Base-by-base conservation (phyloP, 2,329 filamentous ascomycete species). In the Ilyonectria destructans region DNA sequence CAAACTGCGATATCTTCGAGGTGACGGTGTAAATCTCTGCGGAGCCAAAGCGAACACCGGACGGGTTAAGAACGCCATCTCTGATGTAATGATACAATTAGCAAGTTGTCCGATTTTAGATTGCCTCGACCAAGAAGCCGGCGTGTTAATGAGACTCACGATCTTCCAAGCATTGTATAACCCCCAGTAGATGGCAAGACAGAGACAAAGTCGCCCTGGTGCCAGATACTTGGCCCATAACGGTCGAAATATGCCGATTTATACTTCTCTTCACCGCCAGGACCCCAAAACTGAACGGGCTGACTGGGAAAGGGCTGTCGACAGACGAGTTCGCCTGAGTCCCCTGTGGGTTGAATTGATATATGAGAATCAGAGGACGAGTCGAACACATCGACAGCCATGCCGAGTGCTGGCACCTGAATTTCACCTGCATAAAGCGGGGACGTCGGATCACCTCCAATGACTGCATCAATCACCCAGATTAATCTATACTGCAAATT, bases 61-160 rank as follows among this genome's bases (percentile, higher is more conserved):
- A 61, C 10, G 64, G 64, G 29, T 67, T 67, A 29, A 67, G 48
- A 23, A 67, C 64, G n/a, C 64, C 64, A 26, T 67, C 64, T 5
- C 61, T 64, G 7, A 33, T 17, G 45, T 15, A 40, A 12, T 7
- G 12, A 8, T 4, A 8, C 9, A 37, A 37, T 37, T 12, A 37
- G 35, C 35, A 37, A 37, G 4, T 37, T 5, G 9, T 3, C 4
- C 13, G 35, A 15, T 3, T 15, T 13, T 26, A 2, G 6, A 19
- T 8, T 37, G 8, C 9, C 35, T 37, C 3, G 13, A 37, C 10
- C 10, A 15, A 10, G 13, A 37, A 12, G 35, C 10, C 10, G 9
- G 2, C 3, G 35, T 9, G 9, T 15, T 37, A 15, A 15, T 12
- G 13, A 37, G 35, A 56, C 60, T 49, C 17, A 62, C 55, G 58